A percentile compares a stretch with the other conserved stretches of the same genome.
These are phyloP conservation scores for Fusarium scirpi DNA, from an alignment of 2,329 filamentous ascomycete genomes.

Conservation along the genomic window DNA sequence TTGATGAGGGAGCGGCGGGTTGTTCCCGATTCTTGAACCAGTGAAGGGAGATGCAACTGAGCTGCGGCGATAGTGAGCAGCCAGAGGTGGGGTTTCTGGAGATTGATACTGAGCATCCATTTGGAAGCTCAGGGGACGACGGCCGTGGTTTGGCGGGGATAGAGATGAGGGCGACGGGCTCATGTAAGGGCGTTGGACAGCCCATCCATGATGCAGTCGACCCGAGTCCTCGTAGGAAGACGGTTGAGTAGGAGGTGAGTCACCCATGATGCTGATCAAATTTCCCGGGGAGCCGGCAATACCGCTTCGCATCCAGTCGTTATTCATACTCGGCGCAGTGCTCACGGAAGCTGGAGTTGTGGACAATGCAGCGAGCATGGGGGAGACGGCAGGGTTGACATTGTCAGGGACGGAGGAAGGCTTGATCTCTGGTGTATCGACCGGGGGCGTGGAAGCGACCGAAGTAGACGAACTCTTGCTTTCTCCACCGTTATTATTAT, in stretches of 20 bases:
- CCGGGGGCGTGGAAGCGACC: conserved; percentile 58
- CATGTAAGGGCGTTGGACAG: conserved; percentile 60
- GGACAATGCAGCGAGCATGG: conserved; percentile 62
- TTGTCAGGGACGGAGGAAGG: conserved; percentile 56
- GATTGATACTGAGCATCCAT: conserved; percentile 60
- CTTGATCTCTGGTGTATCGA: conserved; percentile 61
- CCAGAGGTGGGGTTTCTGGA: conserved; percentile 55
- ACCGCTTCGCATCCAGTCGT: conserved; percentile 59
- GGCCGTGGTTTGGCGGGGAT: conserved; percentile 53
- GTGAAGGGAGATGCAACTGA: conserved; percentile 65
- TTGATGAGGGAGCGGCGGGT: conserved; percentile 79
- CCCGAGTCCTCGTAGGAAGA: conserved; percentile 64
- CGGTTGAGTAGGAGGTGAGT: conserved; percentile 65
- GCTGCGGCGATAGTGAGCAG: conserved; percentile 56
- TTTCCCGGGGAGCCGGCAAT: conserved; percentile 66
- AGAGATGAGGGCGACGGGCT: conserved; percentile 59
- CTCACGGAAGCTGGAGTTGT: conserved; percentile 62
- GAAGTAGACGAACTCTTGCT: conserved; percentile 55
- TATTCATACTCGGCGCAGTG: conserved; percentile 60
- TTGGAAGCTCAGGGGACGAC: conserved; percentile 67
- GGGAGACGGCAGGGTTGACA: conserved; percentile 59
- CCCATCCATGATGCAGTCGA: conserved; percentile 59
- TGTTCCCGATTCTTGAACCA: conserved; percentile 58
- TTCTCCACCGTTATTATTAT: conserved; percentile 49
- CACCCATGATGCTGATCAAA: conserved; percentile 63